Base-by-base conservation (phyloP, 257 asterid genomes). In the Nicotiana paniculata region DNA sequence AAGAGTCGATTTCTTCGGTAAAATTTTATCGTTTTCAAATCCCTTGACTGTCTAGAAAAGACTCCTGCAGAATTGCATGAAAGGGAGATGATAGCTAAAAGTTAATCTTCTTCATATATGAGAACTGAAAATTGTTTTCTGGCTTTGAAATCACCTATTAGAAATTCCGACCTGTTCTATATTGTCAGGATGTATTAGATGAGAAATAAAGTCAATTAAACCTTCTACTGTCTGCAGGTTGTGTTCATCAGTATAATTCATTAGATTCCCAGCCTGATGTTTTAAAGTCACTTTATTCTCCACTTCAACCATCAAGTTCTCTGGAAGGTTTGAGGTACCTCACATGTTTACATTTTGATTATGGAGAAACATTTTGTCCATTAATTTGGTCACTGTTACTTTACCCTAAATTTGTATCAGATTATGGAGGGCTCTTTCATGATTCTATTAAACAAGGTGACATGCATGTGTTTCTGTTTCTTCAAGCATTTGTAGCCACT, bases 191-290 rank as follows among this genome's bases (percentile, higher is more conserved):
- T 43, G 79, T 72, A 8, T 17, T 43, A 24, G 39, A n/a, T 28
- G 64, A 69, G 24, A 21, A 63, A 35, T 12, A 79, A 18, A 16
- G 77, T 81, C 53, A 62, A 77, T 1, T 48, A 51, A 84, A 70
- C 35, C 39, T 85, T 74, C 66, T 83, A 83, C 82, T 83, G 78
- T 64, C 82, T 88, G 88, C 92, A 96, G 99, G 97, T 83, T 94
- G 93, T 86, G 97, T 96, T 69, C 94, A 92, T 85, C 93, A 93
- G 85, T 94, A 92, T 92, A 96, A 96, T 85, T 90, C 94, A 7
- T 86, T 94, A 93, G 95, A 94, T 87, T 96, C 97, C 63, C 95
- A 93, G 83, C 99, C 99, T 53, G 99, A 96, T 85, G 99, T 94
- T 79, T 88, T 96, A 86, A 92, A 88, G 86, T 96, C 99, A 21